Percentiles rank a stretch among this genome's conserved stretches.
Evolutionary conservation across 768 basidiomycete species (phyloP).

Genomic region (Gymnopilus dilepis): DNA sequence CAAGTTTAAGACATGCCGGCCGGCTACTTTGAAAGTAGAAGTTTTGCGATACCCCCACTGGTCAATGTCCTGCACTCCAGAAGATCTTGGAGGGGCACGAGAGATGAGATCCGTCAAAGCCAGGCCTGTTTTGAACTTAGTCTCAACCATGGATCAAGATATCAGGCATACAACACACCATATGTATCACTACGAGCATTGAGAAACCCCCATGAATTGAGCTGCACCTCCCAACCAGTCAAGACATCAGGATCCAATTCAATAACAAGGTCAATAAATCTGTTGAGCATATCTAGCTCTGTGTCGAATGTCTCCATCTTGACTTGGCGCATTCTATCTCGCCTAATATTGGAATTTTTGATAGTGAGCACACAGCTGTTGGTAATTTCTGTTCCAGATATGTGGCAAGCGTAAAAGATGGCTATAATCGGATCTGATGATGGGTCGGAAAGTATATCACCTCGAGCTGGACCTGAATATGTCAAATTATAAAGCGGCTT

Average conservation of each 20-base stretch:
- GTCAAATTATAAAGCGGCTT: conserved; percentile 42
- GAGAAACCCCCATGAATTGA: conserved; percentile 90
- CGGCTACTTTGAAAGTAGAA: conserved; percentile 83
- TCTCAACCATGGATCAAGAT: neutral
- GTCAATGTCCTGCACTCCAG: conserved; percentile 43
- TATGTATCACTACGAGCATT: conserved; percentile 64
- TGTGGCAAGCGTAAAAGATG: conserved; percentile 77
- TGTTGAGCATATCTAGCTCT: conserved; percentile 86
- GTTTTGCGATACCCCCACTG: conserved; percentile 78
- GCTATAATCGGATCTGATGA: conserved; percentile 68
- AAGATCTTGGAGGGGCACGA: conserved; percentile 62
- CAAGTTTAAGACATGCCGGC: conserved; percentile 90
- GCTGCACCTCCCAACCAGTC: conserved; percentile 91
- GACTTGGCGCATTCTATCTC: conserved; percentile 47
- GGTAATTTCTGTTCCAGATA: conserved; percentile 41
- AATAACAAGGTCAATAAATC: conserved; percentile 71
- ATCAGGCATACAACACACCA: conserved; percentile 44
- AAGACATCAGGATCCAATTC: conserved; percentile 91
- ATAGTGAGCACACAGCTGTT: conserved; percentile 62
- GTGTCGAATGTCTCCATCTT: conserved; percentile 57
- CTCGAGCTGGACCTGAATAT: conserved; percentile 63
- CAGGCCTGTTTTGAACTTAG: conserved; percentile 55
- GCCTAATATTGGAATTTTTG: conserved; percentile 41
- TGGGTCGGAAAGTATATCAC: conserved; percentile 66
- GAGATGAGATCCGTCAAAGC: conserved; percentile 76